These are phyloP conservation scores for Penicillium sclerotiorum DNA, from an alignment of 2,329 filamentous ascomycete species.

Conservation along the genomic window DNA sequence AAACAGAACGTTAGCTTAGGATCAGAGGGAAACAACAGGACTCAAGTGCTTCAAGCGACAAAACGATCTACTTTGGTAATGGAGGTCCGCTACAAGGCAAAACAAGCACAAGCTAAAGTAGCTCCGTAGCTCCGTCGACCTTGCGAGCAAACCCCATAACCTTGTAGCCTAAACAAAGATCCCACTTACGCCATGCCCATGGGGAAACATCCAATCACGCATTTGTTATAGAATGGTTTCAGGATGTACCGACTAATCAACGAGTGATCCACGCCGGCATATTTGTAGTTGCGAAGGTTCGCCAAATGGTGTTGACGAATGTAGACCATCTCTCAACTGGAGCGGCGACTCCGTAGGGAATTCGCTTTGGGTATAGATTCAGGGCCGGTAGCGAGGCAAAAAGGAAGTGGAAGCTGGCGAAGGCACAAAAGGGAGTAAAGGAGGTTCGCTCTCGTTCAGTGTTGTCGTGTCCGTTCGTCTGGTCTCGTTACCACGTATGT, in stretches of 20 bases:
- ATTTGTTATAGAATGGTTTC: slow-evolving; percentile 95
- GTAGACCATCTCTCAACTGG: slow-evolving; percentile 76
- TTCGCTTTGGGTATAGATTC: too few species aligned
- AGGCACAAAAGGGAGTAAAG: background rate
- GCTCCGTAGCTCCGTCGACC: too few species aligned
- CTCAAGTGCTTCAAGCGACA: too few species aligned
- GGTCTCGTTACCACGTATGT: background rate
- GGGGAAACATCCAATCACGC: slow-evolving; percentile 92
- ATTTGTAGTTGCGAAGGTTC: slow-evolving; percentile 92
- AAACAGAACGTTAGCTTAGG: slow-evolving; percentile 11
- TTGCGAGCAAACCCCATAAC: background rate
- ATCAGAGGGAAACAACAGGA: too few species aligned
- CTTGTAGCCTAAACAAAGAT: slow-evolving; percentile 5
- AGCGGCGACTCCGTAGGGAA: too few species aligned
- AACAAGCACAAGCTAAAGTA: too few species aligned
- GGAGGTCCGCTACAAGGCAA: too few species aligned
- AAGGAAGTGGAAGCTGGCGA: background rate
- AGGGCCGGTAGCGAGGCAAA: too few species aligned
- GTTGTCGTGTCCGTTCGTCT: background rate
- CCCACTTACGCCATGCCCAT: slow-evolving; percentile 81
- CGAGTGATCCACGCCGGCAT: slow-evolving; percentile 88
- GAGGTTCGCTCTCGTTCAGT: background rate
- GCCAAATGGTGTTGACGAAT: slow-evolving; percentile 88
- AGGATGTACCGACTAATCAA: slow-evolving; percentile 88
- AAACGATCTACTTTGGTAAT: too few species aligned